These are phyloP conservation scores for Apiotrichum veenhuisii DNA, from an alignment of 1,284 basidiomycete species.

Conservation along the genomic window DNA sequence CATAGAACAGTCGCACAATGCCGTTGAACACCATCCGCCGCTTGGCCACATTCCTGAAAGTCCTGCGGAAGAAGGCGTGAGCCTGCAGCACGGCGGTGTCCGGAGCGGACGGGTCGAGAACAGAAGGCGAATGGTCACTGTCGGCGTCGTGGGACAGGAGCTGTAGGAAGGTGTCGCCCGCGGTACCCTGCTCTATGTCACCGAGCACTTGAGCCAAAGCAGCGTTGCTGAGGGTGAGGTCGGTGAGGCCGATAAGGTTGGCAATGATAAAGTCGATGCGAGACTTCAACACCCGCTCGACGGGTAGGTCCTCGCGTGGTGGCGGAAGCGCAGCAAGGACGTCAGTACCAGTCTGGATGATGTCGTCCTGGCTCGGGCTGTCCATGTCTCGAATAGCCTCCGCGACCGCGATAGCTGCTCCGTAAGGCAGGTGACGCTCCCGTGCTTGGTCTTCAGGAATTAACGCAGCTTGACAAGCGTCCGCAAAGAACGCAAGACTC, in stretches of 20 bases:
- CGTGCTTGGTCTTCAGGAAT: slow-evolving; percentile 9
- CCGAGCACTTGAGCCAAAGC: neutral
- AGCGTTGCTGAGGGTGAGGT: slow-evolving; percentile 10
- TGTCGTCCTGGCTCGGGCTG: neutral
- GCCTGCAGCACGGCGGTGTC: slow-evolving; percentile 7
- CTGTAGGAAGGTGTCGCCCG: slow-evolving; percentile 2
- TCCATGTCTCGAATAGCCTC: neutral
- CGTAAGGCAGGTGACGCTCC: slow-evolving; percentile 21
- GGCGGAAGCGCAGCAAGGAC: neutral
- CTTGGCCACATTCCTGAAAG: slow-evolving; percentile 5
- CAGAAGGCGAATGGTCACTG: neutral
- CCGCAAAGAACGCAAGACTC: slow-evolving; percentile 18
- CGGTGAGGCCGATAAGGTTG: slow-evolving; percentile 23
- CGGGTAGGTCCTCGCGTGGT: neutral
- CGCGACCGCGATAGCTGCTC: slow-evolving; percentile 24
- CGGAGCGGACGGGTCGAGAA: slow-evolving; percentile 3
- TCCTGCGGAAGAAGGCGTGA: slow-evolving; percentile 6
- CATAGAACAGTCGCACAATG: slow-evolving; percentile 67
- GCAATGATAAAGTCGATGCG: slow-evolving; percentile 24
- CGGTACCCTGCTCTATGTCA: neutral
- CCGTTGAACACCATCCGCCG: slow-evolving; percentile 64
- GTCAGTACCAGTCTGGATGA: neutral
- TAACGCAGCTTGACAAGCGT: slow-evolving; percentile 30
- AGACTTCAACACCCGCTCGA: neutral
- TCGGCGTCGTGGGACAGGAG: slow-evolving; percentile 10